phyloP scores from a whole-genome alignment of 2,329 filamentous ascomycete genomes.

The Colletotrichum simmondsii region DNA sequence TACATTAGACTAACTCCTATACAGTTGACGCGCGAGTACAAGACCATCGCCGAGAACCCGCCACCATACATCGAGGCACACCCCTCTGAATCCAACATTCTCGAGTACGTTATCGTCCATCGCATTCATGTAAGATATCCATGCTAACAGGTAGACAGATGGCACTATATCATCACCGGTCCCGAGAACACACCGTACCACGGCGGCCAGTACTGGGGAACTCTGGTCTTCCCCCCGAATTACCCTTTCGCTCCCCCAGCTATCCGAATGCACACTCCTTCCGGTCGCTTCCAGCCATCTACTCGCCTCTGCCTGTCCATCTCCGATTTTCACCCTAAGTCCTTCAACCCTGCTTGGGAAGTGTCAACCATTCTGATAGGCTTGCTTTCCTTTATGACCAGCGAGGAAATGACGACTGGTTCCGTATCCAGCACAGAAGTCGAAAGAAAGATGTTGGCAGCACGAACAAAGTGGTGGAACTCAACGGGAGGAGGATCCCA shows the following conservation, averaged over 20 bases:
- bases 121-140: neutral
- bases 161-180: conserved; percentile 96
- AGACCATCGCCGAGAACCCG: conserved; percentile 75
- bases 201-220: conserved; percentile 97
- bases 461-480: conserved; percentile 94
- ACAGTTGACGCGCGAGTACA: conserved; percentile 72
- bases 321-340: conserved; percentile 96
- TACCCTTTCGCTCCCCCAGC: conserved; percentile 97
- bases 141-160: conserved; percentile 60
- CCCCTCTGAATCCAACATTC: conserved; percentile 89
- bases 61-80: conserved; percentile 91
- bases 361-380: conserved; percentile 96
- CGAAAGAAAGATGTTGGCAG: conserved; percentile 83
- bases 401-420: conserved; percentile 98
- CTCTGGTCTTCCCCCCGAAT: conserved; percentile 92
- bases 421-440: conserved; percentile 80
- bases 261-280: conserved; percentile 98
- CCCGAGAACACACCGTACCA: conserved; percentile 95
- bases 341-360: conserved; percentile 98
- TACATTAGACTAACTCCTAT: conserved; percentile 36
- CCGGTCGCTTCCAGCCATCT: conserved; percentile 92
- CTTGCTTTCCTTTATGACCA: conserved; percentile 96
- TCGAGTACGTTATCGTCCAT: conserved; percentile 71
- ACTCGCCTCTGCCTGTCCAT: conserved; percentile 95
- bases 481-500: conserved; percentile 88